Percentiles rank a stretch among this genome's conserved stretches.
Conservation (phyloP, 2,329 filamentous ascomycete genomes). For the Diplodia corticola region DNA sequence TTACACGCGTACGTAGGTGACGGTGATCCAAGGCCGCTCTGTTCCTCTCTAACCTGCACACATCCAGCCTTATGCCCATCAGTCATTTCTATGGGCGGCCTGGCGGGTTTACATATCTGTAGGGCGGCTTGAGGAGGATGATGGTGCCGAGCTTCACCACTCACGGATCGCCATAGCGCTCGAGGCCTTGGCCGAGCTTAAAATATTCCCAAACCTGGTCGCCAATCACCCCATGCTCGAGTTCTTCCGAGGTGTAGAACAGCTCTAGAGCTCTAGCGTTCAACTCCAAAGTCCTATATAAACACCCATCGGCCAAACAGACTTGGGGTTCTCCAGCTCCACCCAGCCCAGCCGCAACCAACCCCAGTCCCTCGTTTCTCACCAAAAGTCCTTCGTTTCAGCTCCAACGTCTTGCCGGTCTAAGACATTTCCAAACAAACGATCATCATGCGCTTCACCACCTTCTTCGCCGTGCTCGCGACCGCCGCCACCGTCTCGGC, state of each 20-base stretch:
- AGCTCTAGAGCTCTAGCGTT: background rate
- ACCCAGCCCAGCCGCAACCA: background rate
- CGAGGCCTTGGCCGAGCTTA: background rate
- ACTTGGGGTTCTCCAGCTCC: background rate
- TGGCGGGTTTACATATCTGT: background rate
- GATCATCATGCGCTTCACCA: slow-evolving; percentile 5
- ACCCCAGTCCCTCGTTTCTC: background rate
- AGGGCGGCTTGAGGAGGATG: background rate
- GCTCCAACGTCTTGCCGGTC: background rate
- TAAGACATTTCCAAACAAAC: background rate
- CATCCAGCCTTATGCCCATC: background rate
- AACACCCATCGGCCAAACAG: background rate
- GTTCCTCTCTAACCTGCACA: background rate
- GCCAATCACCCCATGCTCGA: background rate
- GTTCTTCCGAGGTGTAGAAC: background rate
- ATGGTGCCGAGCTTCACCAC: slow-evolving; percentile 1
- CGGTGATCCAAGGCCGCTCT: slow-evolving; percentile 7
- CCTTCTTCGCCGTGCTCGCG: slow-evolving; percentile 25
- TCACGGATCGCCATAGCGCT: slow-evolving; percentile 6
- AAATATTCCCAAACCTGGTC: background rate
- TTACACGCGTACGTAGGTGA: background rate
- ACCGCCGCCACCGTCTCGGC: slow-evolving; percentile 29
- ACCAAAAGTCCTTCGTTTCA: background rate
- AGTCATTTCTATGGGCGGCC: background rate
- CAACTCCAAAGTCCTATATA: background rate